Evolutionary conservation across 106 monocot species (phyloP).

Genomic region (Agapanthus africanus): DNA sequence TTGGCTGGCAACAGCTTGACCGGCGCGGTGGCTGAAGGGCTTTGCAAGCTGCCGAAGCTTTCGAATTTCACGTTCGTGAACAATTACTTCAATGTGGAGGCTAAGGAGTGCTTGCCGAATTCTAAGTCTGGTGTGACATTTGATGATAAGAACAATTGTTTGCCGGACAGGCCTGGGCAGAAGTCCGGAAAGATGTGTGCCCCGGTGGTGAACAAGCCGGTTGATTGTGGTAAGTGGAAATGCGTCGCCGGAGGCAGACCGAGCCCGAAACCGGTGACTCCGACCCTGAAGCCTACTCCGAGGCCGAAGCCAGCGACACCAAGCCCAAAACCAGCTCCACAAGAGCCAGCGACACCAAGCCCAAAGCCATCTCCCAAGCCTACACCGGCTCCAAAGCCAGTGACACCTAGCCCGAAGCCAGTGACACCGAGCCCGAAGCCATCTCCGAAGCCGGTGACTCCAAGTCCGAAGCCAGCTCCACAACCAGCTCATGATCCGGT

Average conservation of each 20-base stretch:
- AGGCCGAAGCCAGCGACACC: not conserved
- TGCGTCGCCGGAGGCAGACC: not conserved
- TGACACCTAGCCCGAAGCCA: not conserved
- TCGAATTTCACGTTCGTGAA: constrained; percentile 12
- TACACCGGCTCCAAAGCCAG: not conserved
- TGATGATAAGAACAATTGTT: constrained; percentile 8
- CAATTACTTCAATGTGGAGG: constrained; percentile 20
- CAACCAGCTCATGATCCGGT: not conserved
- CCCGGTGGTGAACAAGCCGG: constrained; percentile 8
- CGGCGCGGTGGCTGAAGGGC: constrained; percentile 2
- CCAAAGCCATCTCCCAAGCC: not conserved
- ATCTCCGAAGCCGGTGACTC: not conserved
- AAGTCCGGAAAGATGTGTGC: constrained; percentile 9
- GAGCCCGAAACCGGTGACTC: not conserved
- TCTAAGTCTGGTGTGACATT: not conserved
- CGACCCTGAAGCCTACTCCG: not conserved
- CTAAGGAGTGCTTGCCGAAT: constrained; percentile 14
- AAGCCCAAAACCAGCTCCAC: not conserved
- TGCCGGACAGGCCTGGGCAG: constrained; percentile 11
- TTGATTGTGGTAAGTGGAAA: constrained; percentile 10
- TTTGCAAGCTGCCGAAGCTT: constrained; percentile 13
- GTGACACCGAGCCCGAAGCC: constrained; percentile 1
- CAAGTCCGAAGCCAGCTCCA: not conserved
- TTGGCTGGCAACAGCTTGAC: constrained; percentile 1
- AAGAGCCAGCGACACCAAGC: not conserved